phyloP scores from a whole-genome alignment of 1,284 basidiomycete genomes.

The Sphaerobolus stellatus region DNA sequence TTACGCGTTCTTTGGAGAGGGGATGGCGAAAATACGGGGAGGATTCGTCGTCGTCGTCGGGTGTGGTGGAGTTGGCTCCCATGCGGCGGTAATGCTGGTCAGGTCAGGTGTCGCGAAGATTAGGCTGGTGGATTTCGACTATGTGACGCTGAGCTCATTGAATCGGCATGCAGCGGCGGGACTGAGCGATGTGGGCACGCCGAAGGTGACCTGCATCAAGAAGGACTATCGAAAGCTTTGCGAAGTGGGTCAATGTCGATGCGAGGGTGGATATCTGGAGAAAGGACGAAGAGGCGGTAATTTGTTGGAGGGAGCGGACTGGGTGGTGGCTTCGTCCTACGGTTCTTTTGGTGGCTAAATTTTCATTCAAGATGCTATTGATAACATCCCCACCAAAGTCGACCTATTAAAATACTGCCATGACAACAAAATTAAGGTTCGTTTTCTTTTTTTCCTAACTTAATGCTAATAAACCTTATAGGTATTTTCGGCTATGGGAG shows the following conservation, averaged over 20 bases:
- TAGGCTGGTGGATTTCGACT: slow-evolving; percentile 85
- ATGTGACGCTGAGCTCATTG: slow-evolving; percentile 88
- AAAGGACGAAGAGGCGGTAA: slow-evolving; percentile 68
- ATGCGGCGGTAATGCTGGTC: slow-evolving; percentile 92
- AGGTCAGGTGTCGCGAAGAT: slow-evolving; percentile 79
- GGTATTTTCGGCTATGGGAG: slow-evolving; percentile 97
- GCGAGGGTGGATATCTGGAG: slow-evolving; percentile 81
- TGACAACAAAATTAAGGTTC: slow-evolving; percentile 69
- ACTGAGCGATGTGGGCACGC: slow-evolving; percentile 87
- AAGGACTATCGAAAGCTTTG: slow-evolving; percentile 70
- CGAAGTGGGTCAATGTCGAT: slow-evolving; percentile 76
- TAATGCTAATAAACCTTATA: slow-evolving; percentile 25
- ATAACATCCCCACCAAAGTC: slow-evolving; percentile 95
- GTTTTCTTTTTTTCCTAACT: slow-evolving; percentile 5
- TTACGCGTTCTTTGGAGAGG: slow-evolving; percentile 93
- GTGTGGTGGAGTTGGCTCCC: slow-evolving; percentile 95
- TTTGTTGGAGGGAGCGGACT: slow-evolving; percentile 79
- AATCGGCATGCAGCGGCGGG: slow-evolving; percentile 95
- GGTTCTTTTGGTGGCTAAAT: slow-evolving; percentile 16
- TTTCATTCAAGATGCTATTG: slow-evolving; percentile 84
- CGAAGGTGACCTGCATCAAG: slow-evolving; percentile 89
- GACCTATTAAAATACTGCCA: slow-evolving; percentile 85
- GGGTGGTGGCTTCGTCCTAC: slow-evolving; percentile 73
- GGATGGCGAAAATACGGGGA: slow-evolving; percentile 79
- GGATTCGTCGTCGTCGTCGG: slow-evolving; percentile 88